phyloP scores from a whole-genome alignment of 768 basidiomycete genomes.

The Leucogyrophana mollusca region DNA sequence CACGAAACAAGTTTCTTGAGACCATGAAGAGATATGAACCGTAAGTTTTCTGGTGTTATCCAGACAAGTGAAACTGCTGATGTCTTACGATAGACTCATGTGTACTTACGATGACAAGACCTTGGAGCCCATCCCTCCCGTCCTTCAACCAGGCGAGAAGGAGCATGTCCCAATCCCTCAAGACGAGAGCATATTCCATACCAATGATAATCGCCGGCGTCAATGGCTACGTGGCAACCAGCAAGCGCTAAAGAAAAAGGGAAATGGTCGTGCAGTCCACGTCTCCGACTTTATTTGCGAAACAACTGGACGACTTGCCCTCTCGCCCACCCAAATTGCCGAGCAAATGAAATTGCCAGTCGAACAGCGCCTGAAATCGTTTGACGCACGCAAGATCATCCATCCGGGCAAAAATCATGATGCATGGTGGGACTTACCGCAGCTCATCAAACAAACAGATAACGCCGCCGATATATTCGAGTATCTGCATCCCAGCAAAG shows the following conservation, averaged over 20 bases:
- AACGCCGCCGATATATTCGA: constrained; percentile 20
- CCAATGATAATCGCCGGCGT: constrained; percentile 13
- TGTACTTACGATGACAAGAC: constrained; percentile 7
- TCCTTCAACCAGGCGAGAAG: constrained; percentile 11
- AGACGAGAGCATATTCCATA: constrained; percentile 19
- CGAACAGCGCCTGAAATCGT: constrained; percentile 2
- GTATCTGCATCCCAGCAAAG: constrained; percentile 14
- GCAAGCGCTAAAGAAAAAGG: constrained; percentile 26
- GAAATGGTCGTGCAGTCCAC: constrained; percentile 17
- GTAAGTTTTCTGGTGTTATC: constrained; percentile 1
- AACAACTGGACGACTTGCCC: constrained; percentile 12
- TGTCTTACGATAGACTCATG: constrained; percentile 2
- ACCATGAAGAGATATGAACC: constrained; percentile 1
- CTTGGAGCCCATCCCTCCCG: constrained; percentile 11
- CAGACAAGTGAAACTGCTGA: neutral
- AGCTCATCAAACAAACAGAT: constrained; percentile 15
- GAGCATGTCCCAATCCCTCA: constrained; percentile 17
- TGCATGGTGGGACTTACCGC: constrained; percentile 19
- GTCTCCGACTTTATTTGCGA: constrained; percentile 19
- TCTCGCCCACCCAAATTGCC: constrained; percentile 6
- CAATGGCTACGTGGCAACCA: constrained; percentile 22
- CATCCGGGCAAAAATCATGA: constrained; percentile 21
- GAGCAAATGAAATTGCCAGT: constrained; percentile 6
- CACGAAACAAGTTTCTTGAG: constrained; percentile 8
- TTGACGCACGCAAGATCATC: constrained; percentile 16